Base-by-base conservation (phyloP, 179 eudicot genomes). In the Silene vulgaris region DNA sequence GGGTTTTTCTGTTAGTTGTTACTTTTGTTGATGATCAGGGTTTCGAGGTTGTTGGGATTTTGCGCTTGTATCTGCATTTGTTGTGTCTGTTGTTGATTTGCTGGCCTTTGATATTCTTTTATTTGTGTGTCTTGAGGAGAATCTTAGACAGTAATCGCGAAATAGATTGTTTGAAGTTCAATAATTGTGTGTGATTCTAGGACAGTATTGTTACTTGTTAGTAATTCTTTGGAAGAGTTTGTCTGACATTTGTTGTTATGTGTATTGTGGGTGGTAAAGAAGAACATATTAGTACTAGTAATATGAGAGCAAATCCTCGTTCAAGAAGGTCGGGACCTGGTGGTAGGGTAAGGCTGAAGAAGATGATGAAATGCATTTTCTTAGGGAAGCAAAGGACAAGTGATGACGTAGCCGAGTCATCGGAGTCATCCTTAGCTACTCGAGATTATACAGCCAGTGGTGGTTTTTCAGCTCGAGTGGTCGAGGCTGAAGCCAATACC, bases 351-450 rank as follows among this genome's bases (percentile, higher is more conserved):
- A 83, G 73, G 68, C 72, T 89, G 72, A 77, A 75, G 80, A 89
- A 84, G 85, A 91, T 93, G 95, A 86, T 93, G 92, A 91, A 89
- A 81, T 93, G 97, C 78, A 86, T 91, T 76, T 88, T 84, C 80
- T 85, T 92, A 12, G 89, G 92, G 82, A 90, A 91, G 80, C 92
- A 88, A 62, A 68, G 85, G 54, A 80, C 69, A 77, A 80, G 20
- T 35, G 94, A 85, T 63, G 90, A 85, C 37, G 74, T 71, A 50
- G 80, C 75, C 60, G 85, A 90, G 74, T 89, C 97, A 8, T 87
- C 95, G 1, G 97, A 89, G 35, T 74, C 84, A 11, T 92, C 97
- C 26, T 82, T 93, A 65, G 97, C 94, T 32, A 88, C 97, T 37
- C 85, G 90, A 67, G 97, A 91, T 77, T 89, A 86, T 77, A 86